Evolutionary conservation across 306 rosid species (phyloP).

Genomic region (Macrotyloma uniflorum): DNA sequence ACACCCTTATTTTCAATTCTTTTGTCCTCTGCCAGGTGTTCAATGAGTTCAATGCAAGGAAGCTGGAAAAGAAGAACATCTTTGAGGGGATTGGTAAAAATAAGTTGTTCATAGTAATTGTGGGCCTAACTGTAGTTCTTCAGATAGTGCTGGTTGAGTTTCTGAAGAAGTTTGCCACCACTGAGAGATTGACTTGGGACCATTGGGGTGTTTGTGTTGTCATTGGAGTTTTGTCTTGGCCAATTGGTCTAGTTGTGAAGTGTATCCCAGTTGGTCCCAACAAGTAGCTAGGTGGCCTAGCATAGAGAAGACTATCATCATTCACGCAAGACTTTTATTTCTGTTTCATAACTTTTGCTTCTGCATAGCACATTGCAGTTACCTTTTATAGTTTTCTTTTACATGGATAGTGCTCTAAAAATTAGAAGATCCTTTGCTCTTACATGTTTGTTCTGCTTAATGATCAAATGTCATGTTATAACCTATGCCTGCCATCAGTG

Average conservation of each 20-base stretch:
- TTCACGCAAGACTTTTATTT: neutral
- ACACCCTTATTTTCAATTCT: slow-evolving; percentile 1
- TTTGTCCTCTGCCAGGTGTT: slow-evolving; percentile 7
- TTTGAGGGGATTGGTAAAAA: neutral
- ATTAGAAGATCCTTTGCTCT: no score
- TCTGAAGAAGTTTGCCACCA: slow-evolving; percentile 5
- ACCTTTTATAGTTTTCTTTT: neutral
- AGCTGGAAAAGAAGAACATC: neutral
- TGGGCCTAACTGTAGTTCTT: neutral
- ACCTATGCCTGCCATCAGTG: neutral
- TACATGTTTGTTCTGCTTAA: neutral
- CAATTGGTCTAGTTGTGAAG: neutral
- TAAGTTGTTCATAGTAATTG: slow-evolving; percentile 3
- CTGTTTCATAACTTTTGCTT: neutral
- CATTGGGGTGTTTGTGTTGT: slow-evolving; percentile 11
- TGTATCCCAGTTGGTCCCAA: neutral
- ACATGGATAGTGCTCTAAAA: no score
- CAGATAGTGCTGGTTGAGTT: slow-evolving; percentile 1
- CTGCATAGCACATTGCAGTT: neutral
- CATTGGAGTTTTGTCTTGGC: slow-evolving; percentile 16
- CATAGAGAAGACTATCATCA: neutral
- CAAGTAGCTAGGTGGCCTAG: neutral
- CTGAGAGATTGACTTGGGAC: slow-evolving; percentile 11
- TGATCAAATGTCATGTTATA: neutral
- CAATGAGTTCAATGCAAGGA: slow-evolving; percentile 19